These are phyloP conservation scores for Parachlorella kessleri DNA, from an alignment of 139 green algal genomes.

Conservation along the genomic window DNA sequence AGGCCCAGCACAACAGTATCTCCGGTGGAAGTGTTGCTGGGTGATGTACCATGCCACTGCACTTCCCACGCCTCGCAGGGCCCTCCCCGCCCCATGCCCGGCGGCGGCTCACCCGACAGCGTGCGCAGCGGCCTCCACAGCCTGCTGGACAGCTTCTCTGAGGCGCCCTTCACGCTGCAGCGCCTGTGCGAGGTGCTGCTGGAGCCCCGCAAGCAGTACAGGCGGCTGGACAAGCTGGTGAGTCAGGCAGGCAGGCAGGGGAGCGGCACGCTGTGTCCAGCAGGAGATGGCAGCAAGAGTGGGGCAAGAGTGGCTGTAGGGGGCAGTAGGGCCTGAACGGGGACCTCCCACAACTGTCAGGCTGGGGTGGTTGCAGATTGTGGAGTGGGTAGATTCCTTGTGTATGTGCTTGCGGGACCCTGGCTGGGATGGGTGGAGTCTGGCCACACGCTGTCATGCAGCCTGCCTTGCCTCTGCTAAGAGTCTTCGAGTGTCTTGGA, in stretches of 20 bases:
- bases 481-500: too few species aligned
- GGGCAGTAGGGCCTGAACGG: too few species aligned
- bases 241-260: neutral
- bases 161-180: constrained; percentile 76
- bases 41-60: neutral
- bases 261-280: neutral
- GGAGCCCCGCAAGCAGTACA: constrained; percentile 76
- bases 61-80: constrained; percentile 30
- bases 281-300: neutral
- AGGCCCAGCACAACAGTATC: neutral
- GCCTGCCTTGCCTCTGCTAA: too few species aligned
- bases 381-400: too few species aligned
- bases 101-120: constrained; percentile 20
- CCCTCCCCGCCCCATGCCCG: constrained; percentile 38
- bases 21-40: neutral
- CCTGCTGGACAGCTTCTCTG: constrained; percentile 39
- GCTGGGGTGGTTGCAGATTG: constrained; percentile 2
- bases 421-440: neutral
- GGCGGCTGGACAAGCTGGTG: constrained; percentile 64
- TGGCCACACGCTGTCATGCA: neutral
- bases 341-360: too few species aligned
- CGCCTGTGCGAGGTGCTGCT: constrained; percentile 77
- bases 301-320: neutral
- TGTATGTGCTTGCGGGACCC: neutral
- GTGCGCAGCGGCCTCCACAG: constrained; percentile 38